Base-by-base conservation (phyloP, 225 moss, liverwort and hornwort genomes). In the Neckera pumila region DNA sequence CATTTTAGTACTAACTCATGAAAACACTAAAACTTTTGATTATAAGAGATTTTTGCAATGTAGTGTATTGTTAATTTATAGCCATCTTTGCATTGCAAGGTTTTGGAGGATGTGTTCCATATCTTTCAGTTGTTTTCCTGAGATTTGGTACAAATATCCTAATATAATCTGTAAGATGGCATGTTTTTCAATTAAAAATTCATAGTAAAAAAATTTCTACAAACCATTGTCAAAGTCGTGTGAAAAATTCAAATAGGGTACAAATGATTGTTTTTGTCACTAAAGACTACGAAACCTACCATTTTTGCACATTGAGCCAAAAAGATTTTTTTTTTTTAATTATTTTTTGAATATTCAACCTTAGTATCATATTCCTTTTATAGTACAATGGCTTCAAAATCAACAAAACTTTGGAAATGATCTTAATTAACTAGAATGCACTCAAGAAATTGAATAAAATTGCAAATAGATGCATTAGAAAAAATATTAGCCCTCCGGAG, bases 291-390 rank as follows among this genome's bases (percentile, higher is more conserved):
- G 2, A 36, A 71, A 71, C 42, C 0, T 15, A 0, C 3, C 8
- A 26, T 26, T 42, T 71, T 71, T 14, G 9, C 1, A 6, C 26
- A 71, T 42, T 71, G 26, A 71, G 2, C 3, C 25, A n/a, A n/a
- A n/a, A n/a, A n/a, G n/a, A n/a, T n/a, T n/a, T n/a, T n/a, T n/a
- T n/a, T n/a, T n/a, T n/a, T n/a, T n/a, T n/a, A n/a, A n/a, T n/a
- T n/a, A n/a, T n/a, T n/a, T n/a, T 42, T 5, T 1, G 3, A 0
- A 2, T 70, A 40, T 40, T 70, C 8, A 38, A 25, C 4, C 0
- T 0, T 25, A 40, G 0, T 40, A 40, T 12, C 20, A n/a, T 6
- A 14, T 45, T 60, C 19, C 4, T 61, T 21, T 81, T 45, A 31
- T 31, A 7, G 21, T 31, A 20, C 31, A 6, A 14, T 58, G 7